These are phyloP conservation scores for Bocquillonia castaneifolia DNA, from an alignment of 441 rosid species.

Conservation along the genomic window DNA sequence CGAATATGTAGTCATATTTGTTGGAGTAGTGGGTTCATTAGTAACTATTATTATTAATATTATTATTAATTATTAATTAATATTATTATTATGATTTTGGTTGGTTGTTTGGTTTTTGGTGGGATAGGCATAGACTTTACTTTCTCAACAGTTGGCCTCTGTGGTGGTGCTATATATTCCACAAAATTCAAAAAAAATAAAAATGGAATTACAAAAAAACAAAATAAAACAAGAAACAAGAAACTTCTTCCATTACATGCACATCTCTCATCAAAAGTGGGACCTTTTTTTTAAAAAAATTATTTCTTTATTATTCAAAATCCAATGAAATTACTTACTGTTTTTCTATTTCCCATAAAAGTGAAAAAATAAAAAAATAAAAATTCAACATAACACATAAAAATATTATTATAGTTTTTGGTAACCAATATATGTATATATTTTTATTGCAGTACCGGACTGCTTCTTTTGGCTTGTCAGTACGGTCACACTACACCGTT, in stretches of 20 bases:
- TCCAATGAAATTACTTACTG: background rate
- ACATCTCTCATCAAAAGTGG: background rate
- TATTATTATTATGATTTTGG: background rate
- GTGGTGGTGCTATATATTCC: background rate
- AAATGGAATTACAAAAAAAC: background rate
- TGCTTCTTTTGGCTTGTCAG: background rate
- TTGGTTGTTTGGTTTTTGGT: background rate
- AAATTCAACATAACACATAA: background rate
- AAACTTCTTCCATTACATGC: background rate
- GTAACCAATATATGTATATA: too few relatives aligned
- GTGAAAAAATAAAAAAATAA: background rate
- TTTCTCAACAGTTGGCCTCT: background rate
- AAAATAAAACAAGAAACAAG: background rate
- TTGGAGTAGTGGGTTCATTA: too few relatives aligned
- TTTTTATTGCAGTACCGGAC: background rate
- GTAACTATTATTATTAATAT: too few relatives aligned
- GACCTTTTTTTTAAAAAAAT: conserved; percentile 1
- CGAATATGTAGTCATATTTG: background rate
- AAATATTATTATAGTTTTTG: too few relatives aligned
- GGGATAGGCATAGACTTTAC: background rate
- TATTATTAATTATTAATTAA: background rate
- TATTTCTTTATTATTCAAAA: background rate
- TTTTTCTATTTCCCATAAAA: background rate
- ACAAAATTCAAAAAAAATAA: background rate
- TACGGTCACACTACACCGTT: conserved; percentile 21